Percentiles rank a stretch among this genome's conserved stretches.
Evolutionary conservation across 129 eudicot species (phyloP).

Genomic region (Deinandra increscens): DNA sequence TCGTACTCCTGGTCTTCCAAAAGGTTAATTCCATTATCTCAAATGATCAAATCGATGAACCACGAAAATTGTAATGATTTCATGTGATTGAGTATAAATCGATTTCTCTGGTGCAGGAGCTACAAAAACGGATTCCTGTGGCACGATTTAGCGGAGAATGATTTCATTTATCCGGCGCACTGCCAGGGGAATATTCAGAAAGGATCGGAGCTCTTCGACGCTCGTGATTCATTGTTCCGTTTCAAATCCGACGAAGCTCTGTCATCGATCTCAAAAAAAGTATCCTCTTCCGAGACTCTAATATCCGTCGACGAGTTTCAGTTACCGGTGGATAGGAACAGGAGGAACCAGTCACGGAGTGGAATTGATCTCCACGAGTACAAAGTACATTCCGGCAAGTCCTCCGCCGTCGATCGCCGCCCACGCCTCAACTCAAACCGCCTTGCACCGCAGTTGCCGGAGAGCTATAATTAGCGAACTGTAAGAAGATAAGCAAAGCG

Average conservation of each 20-base stretch:
- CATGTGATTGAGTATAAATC: neutral
- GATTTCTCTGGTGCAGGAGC: conserved; percentile 48
- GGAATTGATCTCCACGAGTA: conserved; percentile 65
- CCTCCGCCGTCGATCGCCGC: conserved; percentile 45
- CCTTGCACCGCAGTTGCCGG: conserved; percentile 47
- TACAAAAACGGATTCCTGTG: conserved; percentile 87
- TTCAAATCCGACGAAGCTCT: conserved; percentile 34
- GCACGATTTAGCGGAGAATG: conserved; percentile 82
- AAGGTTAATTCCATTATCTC: conserved; percentile 38
- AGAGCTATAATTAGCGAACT: conserved; percentile 11
- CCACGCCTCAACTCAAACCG: conserved; percentile 85
- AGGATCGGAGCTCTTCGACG: conserved; percentile 68
- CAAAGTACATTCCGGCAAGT: conserved; percentile 63
- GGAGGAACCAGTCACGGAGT: conserved; percentile 66
- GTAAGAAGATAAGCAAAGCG: conserved; percentile 28
- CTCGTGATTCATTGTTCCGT: neutral
- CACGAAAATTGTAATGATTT: neutral
- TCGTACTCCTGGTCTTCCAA: conserved; percentile 88
- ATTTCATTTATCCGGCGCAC: conserved; percentile 76
- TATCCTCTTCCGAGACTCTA: too few species aligned
- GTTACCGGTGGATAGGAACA: conserved; percentile 22
- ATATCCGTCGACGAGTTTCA: conserved; percentile 29
- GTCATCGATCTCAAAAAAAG: conserved; percentile 27
- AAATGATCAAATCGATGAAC: neutral
- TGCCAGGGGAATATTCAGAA: conserved; percentile 83